Base-by-base conservation (phyloP, 371 early-diverging fungal species). In the Mortierella sp. region DNA sequence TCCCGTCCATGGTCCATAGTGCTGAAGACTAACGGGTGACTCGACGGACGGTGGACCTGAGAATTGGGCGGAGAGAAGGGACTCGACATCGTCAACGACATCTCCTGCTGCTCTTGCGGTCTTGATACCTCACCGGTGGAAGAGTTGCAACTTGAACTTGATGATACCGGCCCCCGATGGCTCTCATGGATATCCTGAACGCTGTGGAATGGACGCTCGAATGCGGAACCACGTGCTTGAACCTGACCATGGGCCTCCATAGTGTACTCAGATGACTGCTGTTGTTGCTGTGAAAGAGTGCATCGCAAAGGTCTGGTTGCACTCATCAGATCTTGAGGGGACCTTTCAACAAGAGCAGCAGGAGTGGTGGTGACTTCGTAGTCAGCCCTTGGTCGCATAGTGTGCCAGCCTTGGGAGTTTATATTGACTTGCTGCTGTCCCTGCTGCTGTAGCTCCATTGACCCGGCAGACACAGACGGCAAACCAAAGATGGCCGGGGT, bases 401-500 rank as follows among this genome's bases (percentile, higher is more conserved):
- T 24, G 34, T 26, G 6, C 67, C 43, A 26, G 34, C 11, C 16
- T 66, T 66, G 67, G 10, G 43, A 6, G 34, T 0, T 68, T 22
- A 34, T 2, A 10, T 14, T 22, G 50, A 19, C 19, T 43, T 58
- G 55, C 39, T 55, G 61, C 34, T 70, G 70, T 4, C 53, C 41
- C 11, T 68, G 69, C 39, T 66, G 44, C 14, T 71, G 43, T 39
- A 68, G 68, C 8, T 52, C 34, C 4, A 63, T 11, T 0, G 48
- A 47, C 11, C 22, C 19, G 16, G 41, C 11, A 26, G 67, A 14
- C 19, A 50, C 63, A 0, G 69, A 41, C 8, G 40, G 40, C 19
- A 70, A 52, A 34, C 73, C 64, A 34, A 79, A 74, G 44, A 79
- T 71, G 41, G 66, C 70, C 29, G 79, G 79, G 4, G 74, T 79